Evolutionary conservation across 345 rosid species (phyloP), one percentile per base, ranked within the genome.

Genomic region (Gossypium thurberi): DNA sequence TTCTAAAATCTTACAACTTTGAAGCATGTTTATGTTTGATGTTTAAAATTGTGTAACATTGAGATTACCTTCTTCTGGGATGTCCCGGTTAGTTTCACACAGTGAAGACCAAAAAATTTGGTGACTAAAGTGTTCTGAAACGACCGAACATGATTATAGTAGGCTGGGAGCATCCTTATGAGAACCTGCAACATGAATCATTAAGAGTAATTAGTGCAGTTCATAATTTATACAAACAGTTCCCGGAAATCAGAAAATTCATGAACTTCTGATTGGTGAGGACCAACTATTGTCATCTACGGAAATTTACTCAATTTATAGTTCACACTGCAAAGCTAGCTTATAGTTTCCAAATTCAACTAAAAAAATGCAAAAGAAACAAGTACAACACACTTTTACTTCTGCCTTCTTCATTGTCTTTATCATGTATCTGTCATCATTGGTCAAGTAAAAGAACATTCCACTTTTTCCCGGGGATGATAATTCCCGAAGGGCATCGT

Each of bases 391-490:
- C 84, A 88, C 99, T 85, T 95, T 95, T 15, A 84, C 92, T 92
- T 95, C 99, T n/a, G 99, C 91, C 81, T 95, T 95, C 86, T 87
- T 95, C 91, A 95, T 85, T 2, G 99, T 95, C 86, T 95, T 95
- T 69, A 95, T 93, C 99, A 95, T 95, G 88, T 95, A 95, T 8
- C 89, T 85, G 61, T 95, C 97, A 78, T 95, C 99, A 56, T 87
- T 84, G 33, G 98, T 95, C 65, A 95, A 75, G 83, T 93, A 95
- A 82, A 95, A 95, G 74, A 93, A 95, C 74, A 96, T 93, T 75
- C 98, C 98, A 80, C 99, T 95, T 84, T 95, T 95, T 57, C 99
- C 98, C 2, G 99, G 98, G 42, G 98, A 95, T 44, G 98, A 93
- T 65, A 95, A 92, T 85, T 95, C 99, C 63, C 99, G 87, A 69